These are phyloP conservation scores for Tulasnella sp. DNA, from an alignment of 768 basidiomycete genomes.

Conservation along the genomic window DNA sequence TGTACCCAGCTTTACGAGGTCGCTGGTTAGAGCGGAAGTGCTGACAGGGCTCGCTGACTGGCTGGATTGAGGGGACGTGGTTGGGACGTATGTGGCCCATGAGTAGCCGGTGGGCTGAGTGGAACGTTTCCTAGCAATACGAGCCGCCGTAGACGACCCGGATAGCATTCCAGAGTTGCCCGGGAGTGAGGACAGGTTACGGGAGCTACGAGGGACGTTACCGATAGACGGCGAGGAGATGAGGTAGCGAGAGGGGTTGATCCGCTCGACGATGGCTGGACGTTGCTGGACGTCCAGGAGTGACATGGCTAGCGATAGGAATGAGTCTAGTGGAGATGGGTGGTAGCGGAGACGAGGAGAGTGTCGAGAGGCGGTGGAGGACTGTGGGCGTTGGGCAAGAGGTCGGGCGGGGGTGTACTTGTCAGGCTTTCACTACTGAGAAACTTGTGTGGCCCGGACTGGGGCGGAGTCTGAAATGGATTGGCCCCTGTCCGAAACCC, in stretches of 20 bases:
- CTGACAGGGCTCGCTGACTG: not conserved
- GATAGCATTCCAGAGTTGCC: not conserved
- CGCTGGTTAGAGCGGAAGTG: not conserved
- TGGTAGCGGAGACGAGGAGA: not conserved
- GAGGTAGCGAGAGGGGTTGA: slow-evolving; percentile 23
- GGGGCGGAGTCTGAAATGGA: slow-evolving; percentile 4
- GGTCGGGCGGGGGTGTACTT: not conserved
- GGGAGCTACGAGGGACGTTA: slow-evolving; percentile 3
- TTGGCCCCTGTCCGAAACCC: slow-evolving; percentile 6
- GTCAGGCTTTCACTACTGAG: not conserved
- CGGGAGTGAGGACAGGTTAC: not conserved
- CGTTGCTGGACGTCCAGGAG: slow-evolving; percentile 16
- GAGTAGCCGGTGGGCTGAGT: slow-evolving; percentile 13
- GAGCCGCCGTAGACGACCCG: slow-evolving; percentile 9
- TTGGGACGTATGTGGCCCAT: slow-evolving; percentile 10
- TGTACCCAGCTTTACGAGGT: slow-evolving; percentile 22
- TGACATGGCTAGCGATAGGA: not conserved
- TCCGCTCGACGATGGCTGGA: slow-evolving; percentile 18
- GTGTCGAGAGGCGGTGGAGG: not conserved
- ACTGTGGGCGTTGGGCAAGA: slow-evolving; percentile 2
- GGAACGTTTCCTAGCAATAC: slow-evolving; percentile 23
- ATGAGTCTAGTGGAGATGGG: not conserved
- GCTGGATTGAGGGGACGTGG: slow-evolving; percentile 6
- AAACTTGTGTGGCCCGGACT: slow-evolving; percentile 10
- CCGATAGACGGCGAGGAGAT: slow-evolving; percentile 17